Conservation (phyloP, 352 stramenopile genomes). For the Globisporangium nunn region DNA sequence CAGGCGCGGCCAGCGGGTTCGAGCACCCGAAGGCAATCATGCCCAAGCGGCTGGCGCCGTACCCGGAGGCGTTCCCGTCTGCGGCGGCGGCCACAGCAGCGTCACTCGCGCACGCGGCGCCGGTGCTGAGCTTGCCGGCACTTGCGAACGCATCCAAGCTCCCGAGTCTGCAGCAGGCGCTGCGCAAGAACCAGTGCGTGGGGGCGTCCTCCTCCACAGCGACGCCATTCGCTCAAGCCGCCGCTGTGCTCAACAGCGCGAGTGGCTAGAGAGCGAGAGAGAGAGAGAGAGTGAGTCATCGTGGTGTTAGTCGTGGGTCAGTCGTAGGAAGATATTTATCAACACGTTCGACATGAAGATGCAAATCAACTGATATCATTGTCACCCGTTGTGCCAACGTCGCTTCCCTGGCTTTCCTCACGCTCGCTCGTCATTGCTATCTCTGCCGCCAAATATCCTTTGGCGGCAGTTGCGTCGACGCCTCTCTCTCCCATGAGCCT, state of each 20-base stretch:
- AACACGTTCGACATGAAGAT: not conserved
- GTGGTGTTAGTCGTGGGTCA: too few species aligned
- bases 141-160: constrained; percentile 17
- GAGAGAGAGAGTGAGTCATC: not conserved
- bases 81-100: too few species aligned
- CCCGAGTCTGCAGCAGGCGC: constrained; percentile 36
- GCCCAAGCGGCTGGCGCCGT: constrained; percentile 14
- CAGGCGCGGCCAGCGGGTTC: constrained; percentile 3
- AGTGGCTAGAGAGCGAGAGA: too few species aligned
- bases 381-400: not conserved
- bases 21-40: constrained; percentile 21
- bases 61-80: not conserved
- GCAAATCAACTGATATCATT: not conserved
- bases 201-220: not conserved
- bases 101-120: not conserved
- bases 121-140: constrained; percentile 7
- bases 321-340: not conserved
- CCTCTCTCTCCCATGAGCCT: not conserved
- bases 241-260: constrained; percentile 1
- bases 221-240: not conserved
- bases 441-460: constrained; percentile 2
- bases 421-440: too few species aligned
- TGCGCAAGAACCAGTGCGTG: constrained; percentile 25
- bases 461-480: constrained; percentile 16
- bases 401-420: too few species aligned